Evolutionary conservation across 2,329 filamentous ascomycete species (phyloP).

Genomic region (Scortechinia acanthostroma): DNA sequence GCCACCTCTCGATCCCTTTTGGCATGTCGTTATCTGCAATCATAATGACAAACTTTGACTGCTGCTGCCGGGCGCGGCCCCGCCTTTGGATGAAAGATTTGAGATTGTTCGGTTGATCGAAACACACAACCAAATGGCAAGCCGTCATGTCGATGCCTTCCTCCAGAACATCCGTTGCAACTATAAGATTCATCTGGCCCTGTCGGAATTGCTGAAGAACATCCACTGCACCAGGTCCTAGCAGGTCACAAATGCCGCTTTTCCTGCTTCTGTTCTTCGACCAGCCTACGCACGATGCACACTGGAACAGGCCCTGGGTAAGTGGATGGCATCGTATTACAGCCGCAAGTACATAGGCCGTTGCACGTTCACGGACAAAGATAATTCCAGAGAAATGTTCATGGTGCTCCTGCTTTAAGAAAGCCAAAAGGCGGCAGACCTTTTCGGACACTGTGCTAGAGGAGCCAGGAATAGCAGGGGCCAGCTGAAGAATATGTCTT

Average conservation of each 20-base stretch:
- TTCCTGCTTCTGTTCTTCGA: neutral
- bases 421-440: neutral
- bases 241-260: neutral
- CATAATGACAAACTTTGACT: constrained; percentile 41
- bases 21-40: constrained; percentile 1
- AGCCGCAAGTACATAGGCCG: neutral
- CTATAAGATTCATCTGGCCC: neutral
- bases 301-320: neutral
- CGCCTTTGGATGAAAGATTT: neutral
- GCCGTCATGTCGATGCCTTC: neutral
- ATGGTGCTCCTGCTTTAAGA: neutral
- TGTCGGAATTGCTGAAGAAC: neutral
- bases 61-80: constrained; percentile 8
- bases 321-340: neutral
- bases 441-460: too few species aligned
- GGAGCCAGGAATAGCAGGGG: neutral
- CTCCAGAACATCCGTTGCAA: neutral
- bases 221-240: neutral
- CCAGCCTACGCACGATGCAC: neutral
- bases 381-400: constrained; percentile 1
- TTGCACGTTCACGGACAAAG: neutral
- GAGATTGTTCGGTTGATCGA: neutral
- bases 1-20: neutral
- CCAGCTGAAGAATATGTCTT: neutral
- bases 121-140: neutral